phyloP scores from a whole-genome alignment of 495 filamentous ascomycete genomes.

The Penicillium goetzii region DNA sequence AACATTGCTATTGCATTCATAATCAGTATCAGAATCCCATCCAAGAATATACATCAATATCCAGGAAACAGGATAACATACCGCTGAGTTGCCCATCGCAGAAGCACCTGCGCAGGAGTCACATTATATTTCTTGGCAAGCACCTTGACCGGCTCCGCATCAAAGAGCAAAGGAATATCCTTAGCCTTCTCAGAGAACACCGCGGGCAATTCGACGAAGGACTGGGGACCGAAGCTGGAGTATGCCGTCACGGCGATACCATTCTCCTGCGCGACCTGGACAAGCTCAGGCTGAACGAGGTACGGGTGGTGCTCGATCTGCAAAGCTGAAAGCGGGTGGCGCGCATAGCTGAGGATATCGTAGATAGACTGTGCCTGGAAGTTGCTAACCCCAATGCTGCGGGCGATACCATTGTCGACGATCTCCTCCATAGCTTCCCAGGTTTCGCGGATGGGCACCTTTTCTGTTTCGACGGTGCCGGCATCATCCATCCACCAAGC shows the following conservation, averaged over 20 bases:
- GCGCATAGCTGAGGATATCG: slow-evolving; percentile 81
- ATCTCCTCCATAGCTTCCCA: slow-evolving; percentile 82
- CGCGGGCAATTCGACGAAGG: slow-evolving; percentile 78
- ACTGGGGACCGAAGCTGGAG: slow-evolving; percentile 81
- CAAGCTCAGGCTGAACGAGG: slow-evolving; percentile 74
- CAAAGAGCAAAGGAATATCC: slow-evolving; percentile 66
- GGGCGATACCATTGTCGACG: slow-evolving; percentile 67
- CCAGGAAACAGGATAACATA: neutral
- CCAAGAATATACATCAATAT: neutral
- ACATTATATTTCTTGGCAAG: slow-evolving; percentile 70
- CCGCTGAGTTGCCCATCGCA: slow-evolving; percentile 85
- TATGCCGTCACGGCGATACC: slow-evolving; percentile 84
- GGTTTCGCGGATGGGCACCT: slow-evolving; percentile 76
- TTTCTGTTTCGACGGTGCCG: slow-evolving; percentile 61
- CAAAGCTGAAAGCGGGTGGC: slow-evolving; percentile 72
- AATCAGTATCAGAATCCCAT: neutral
- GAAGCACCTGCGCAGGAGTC: slow-evolving; percentile 78
- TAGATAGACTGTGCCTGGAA: slow-evolving; percentile 78
- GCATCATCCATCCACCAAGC: slow-evolving; percentile 70
- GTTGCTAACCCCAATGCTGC: slow-evolving; percentile 83
- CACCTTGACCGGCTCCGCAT: slow-evolving; percentile 61
- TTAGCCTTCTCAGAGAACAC: slow-evolving; percentile 56
- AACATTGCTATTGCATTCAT: slow-evolving; percentile 55
- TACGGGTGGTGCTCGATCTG: slow-evolving; percentile 97
- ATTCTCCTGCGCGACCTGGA: slow-evolving; percentile 68